Evolutionary conservation across 371 early-diverging fungal genomes (phyloP).

Genomic region (Lichtheimia corymbifera): DNA sequence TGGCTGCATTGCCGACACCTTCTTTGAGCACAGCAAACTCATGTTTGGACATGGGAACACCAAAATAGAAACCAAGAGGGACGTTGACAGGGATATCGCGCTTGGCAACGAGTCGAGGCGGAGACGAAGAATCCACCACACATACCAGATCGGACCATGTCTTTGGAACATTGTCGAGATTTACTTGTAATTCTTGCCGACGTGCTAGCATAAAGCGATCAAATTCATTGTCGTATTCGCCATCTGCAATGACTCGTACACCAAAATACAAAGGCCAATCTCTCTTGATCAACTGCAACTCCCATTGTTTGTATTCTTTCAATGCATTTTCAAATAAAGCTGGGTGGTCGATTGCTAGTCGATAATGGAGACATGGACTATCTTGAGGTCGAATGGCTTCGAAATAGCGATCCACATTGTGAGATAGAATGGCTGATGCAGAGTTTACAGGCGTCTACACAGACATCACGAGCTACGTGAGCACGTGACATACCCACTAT

Average conservation of each 20-base stretch:
- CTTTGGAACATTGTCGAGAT: conserved; percentile 24
- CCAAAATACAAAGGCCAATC: conserved; percentile 83
- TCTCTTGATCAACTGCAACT: conserved; percentile 56
- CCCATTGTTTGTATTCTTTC: conserved; percentile 71
- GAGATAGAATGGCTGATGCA: conserved; percentile 76
- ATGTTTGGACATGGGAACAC: conserved; percentile 90
- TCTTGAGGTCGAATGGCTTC: conserved; percentile 66
- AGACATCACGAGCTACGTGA: neutral
- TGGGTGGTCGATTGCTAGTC: conserved; percentile 72
- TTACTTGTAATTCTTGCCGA: conserved; percentile 54
- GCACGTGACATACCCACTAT: no score
- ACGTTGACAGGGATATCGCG: conserved; percentile 69
- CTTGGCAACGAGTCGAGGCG: conserved; percentile 63
- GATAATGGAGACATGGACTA: conserved; percentile 66
- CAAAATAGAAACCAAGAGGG: conserved; percentile 89
- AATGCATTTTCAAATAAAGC: conserved; percentile 72
- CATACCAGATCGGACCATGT: conserved; percentile 53
- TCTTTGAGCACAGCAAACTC: conserved; percentile 88
- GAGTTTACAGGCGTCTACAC: conserved; percentile 78
- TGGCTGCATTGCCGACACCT: conserved; percentile 64
- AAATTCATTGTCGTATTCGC: conserved; percentile 32
- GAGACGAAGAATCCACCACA: conserved; percentile 10
- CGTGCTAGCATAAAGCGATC: conserved; percentile 71
- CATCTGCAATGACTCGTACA: conserved; percentile 32
- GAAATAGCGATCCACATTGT: conserved; percentile 79